Base-by-base conservation (phyloP, 805 yeast species). In the Myxozyma kluyveri region DNA sequence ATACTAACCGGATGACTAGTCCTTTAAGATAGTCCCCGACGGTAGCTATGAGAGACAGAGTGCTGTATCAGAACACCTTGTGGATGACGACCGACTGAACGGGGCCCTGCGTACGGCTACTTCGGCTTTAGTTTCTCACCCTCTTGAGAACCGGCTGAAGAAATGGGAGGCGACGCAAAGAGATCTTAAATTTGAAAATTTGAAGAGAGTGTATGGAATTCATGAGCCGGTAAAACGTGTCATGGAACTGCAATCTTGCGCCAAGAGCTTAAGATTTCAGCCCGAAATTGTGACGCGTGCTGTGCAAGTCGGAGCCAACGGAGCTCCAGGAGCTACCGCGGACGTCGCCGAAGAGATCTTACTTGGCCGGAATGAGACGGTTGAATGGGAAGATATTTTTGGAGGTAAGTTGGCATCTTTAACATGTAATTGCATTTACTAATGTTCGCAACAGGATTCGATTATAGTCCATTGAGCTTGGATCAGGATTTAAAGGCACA, bases 331-430 rank as follows among this genome's bases (percentile, higher is more conserved):
- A 12, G 84, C 82, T 4, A 62, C 80, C 4, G 72, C 76, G 41
- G 74, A 78, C 52, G 52, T 88, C 54, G 95, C 88, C 65, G 77
- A 75, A 54, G 96, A 90, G 65, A 86, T 93, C 47, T 75, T 93
- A 52, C 67, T 81, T 65, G 87, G 87, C 71, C 83, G 79, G 64
- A 98, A 93, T 53, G 70, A 83, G 19, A 69, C 80, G 14, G 72
- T 91, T 38, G 96, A 88, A 63, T 91, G 98, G 97, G 98, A 93
- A 64, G 98, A 93, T 64, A 77, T 91, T 19, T 90, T 58, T 32
- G 59, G 58, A 33, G 60, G 60, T 56, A 43, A 18, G 51, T 17
- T 21, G 24, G 17, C 23, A 12, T 33, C 29, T 2, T 32, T n/a
- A 18, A 23, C 23, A 12, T n/a, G 4, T 17, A 35, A 18, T 35